These are phyloP conservation scores for Leccinum huronense DNA, from an alignment of 1,284 basidiomycete species.

Conservation along the genomic window DNA sequence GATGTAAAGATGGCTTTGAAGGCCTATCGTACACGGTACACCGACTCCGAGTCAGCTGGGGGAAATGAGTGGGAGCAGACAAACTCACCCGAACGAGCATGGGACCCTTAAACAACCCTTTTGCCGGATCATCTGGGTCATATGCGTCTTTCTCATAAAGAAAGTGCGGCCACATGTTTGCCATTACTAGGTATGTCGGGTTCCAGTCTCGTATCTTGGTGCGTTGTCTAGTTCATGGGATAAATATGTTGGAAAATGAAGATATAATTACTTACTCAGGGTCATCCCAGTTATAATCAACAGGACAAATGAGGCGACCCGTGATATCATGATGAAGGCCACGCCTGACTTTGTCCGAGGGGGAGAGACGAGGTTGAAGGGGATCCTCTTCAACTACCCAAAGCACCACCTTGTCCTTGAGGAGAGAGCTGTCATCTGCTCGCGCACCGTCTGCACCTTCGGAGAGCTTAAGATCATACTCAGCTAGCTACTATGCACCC, in stretches of 20 bases:
- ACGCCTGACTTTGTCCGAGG: background rate
- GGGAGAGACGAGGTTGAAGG: background rate
- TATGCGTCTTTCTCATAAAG: background rate
- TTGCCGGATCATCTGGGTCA: background rate
- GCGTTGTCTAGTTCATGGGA: too few species aligned
- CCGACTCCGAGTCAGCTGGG: background rate
- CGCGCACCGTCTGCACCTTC: background rate
- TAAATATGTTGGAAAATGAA: background rate
- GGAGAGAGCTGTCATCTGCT: background rate
- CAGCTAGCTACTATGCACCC: background rate
- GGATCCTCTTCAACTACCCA: background rate
- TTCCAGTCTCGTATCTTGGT: background rate
- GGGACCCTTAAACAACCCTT: background rate
- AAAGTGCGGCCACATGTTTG: background rate
- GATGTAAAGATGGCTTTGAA: conserved; percentile 17
- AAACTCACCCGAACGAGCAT: background rate
- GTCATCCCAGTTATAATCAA: background rate
- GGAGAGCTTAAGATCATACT: background rate
- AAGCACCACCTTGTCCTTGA: background rate
- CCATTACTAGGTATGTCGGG: background rate
- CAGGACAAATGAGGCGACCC: background rate
- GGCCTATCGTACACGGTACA: conserved; percentile 10
- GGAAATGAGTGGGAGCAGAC: background rate
- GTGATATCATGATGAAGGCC: background rate
- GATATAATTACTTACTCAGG: background rate